These are phyloP conservation scores for Grammothele lineata DNA, from an alignment of 768 basidiomycete genomes.

Conservation along the genomic window DNA sequence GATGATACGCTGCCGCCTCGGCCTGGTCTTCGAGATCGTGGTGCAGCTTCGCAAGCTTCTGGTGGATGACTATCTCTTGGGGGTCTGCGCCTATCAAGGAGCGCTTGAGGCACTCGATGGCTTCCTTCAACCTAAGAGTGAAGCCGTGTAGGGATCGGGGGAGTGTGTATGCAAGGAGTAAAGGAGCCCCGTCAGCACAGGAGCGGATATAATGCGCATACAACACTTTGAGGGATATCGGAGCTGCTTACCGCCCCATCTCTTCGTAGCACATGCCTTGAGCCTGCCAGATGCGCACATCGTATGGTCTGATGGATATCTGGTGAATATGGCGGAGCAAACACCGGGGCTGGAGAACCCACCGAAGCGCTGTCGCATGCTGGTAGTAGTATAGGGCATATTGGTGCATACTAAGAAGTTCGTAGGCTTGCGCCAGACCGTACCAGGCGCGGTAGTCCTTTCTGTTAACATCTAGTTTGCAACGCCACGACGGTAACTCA, in stretches of 20 bases:
- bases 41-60: constrained; percentile 73
- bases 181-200: constrained; percentile 8
- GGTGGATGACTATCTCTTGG: constrained; percentile 66
- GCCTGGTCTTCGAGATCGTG: constrained; percentile 58
- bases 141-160: background rate
- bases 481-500: constrained; percentile 8
- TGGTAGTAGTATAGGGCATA: constrained; percentile 97
- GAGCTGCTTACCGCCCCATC: constrained; percentile 62
- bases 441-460: constrained; percentile 99
- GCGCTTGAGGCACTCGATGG: constrained; percentile 87
- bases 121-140: constrained; percentile 67
- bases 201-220: constrained; percentile 16
- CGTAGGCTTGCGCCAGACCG: constrained; percentile 97
- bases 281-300: constrained; percentile 94
- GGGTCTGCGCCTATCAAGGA: constrained; percentile 81
- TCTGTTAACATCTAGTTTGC: constrained; percentile 75
- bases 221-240: background rate
- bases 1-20: constrained; percentile 77
- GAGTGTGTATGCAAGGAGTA: background rate
- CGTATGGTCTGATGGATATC: constrained; percentile 70
- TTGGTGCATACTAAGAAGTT: constrained; percentile 93
- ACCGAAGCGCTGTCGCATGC: constrained; percentile 90
- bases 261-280: constrained; percentile 93
- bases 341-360: too few relatives aligned
- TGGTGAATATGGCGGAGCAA: too few relatives aligned